Evolutionary conservation across 805 yeast species (phyloP).

Genomic region (Ogataea dorogensis): DNA sequence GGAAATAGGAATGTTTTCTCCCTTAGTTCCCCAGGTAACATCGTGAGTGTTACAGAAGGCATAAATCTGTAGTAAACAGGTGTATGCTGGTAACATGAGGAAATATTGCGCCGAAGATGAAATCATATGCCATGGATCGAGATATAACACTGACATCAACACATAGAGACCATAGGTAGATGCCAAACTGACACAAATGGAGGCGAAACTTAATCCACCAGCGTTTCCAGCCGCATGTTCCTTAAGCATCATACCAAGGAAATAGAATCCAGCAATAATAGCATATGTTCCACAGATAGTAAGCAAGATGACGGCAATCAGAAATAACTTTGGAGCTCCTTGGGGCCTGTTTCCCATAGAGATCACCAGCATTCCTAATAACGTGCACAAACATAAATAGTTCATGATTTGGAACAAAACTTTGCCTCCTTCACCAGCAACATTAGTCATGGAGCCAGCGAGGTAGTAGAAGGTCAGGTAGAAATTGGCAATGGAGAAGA

Average conservation of each 20-base stretch:
- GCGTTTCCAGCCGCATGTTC: conserved; percentile 36
- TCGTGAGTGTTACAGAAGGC: conserved; percentile 98
- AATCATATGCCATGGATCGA: conserved; percentile 96
- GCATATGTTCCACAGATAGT: conserved; percentile 82
- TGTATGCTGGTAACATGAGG: conserved; percentile 84
- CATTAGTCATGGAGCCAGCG: conserved; percentile 74
- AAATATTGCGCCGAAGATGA: conserved; percentile 88
- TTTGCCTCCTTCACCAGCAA: conserved; percentile 73
- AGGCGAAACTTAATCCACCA: conserved; percentile 53
- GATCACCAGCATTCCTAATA: conserved; percentile 85
- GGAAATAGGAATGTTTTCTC: conserved; percentile 73
- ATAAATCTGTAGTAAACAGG: conserved; percentile 89
- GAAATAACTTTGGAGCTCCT: conserved; percentile 81
- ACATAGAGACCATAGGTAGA: conserved; percentile 92
- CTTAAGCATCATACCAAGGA: conserved; percentile 59
- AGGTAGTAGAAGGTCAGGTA: conserved; percentile 89
- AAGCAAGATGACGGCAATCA: conserved; percentile 66
- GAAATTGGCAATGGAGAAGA: conserved; percentile 90
- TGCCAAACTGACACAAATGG: conserved; percentile 77
- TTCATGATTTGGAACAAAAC: conserved; percentile 83
- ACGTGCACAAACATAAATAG: conserved; percentile 75
- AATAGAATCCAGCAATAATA: conserved; percentile 76
- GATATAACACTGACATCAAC: conserved; percentile 75
- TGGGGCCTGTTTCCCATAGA: conserved; percentile 98
- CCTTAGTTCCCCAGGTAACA: conserved; percentile 99